Evolutionary conservation across 768 basidiomycete genomes (phyloP).

Genomic region (Pilatotrama ljubarskyi): DNA sequence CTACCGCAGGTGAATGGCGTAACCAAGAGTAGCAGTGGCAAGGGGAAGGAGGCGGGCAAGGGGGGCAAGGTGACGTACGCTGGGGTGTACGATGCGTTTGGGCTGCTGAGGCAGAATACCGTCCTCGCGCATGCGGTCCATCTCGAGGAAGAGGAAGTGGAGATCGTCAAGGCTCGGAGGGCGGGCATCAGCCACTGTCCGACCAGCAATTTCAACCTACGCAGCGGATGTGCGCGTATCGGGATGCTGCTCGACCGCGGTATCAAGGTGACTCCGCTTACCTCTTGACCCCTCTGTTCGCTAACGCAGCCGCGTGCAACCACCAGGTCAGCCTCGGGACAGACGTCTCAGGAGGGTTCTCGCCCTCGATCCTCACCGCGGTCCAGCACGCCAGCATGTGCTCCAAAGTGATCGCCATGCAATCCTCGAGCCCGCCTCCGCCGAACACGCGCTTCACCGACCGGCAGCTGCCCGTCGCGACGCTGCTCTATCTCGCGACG

Average conservation of each 20-base stretch:
- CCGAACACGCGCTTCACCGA: slow-evolving; percentile 42
- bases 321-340: slow-evolving; percentile 90
- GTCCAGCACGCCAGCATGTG: slow-evolving; percentile 78
- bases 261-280: slow-evolving; percentile 63
- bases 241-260: slow-evolving; percentile 79
- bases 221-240: slow-evolving; percentile 81
- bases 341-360: slow-evolving; percentile 88
- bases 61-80: slow-evolving; percentile 56
- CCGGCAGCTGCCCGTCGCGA: slow-evolving; percentile 68
- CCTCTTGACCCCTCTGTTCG: neutral
- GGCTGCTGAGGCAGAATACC: slow-evolving; percentile 76
- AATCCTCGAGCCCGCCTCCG: slow-evolving; percentile 26
- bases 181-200: slow-evolving; percentile 93
- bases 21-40: neutral
- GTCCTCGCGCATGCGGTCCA: slow-evolving; percentile 88
- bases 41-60: neutral
- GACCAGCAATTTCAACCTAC: slow-evolving; percentile 88
- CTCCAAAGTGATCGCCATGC: slow-evolving; percentile 72
- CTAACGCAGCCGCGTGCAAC: neutral
- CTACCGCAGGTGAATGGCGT: neutral
- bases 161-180: slow-evolving; percentile 59
- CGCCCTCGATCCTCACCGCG: slow-evolving; percentile 72
- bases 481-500: slow-evolving; percentile 89
- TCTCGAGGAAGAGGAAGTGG: slow-evolving; percentile 70
- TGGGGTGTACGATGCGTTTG: slow-evolving; percentile 76